phyloP scores from a whole-genome alignment of 2,329 filamentous ascomycete genomes.

The Didymella arachidicola region DNA sequence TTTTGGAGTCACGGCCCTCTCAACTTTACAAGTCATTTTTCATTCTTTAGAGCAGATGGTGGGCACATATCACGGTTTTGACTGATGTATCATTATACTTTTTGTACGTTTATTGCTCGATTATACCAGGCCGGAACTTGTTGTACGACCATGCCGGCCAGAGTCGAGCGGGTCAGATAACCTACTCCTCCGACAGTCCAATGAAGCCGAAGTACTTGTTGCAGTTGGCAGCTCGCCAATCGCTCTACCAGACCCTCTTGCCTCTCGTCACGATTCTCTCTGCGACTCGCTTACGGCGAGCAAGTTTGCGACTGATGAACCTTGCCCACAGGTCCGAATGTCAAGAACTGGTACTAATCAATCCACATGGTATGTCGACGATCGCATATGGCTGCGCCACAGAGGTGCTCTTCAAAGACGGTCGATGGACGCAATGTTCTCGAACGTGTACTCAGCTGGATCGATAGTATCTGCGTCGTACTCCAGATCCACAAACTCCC shows the following conservation, averaged over 20 bases:
- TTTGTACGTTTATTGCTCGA: neutral
- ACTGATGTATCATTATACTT: conserved; percentile 7
- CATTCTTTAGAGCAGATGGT: conserved; percentile 6
- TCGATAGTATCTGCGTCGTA: no score
- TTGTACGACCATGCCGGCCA: neutral
- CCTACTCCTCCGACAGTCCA: neutral
- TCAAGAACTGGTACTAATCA: neutral
- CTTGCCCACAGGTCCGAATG: neutral
- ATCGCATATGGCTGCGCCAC: neutral
- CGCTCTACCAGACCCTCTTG: neutral
- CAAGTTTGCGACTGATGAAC: neutral
- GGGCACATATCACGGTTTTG: neutral
- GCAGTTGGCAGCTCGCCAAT: neutral
- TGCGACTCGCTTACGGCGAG: neutral
- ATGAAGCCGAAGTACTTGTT: neutral
- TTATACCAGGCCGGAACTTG: neutral
- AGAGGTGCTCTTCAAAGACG: neutral
- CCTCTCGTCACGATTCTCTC: neutral
- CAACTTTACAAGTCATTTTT: conserved; percentile 14
- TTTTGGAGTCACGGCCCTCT: conserved; percentile 22
- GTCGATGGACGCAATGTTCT: no score
- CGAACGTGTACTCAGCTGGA: no score
- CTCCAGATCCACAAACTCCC: no score
- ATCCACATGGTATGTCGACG: neutral
- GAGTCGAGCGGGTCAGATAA: neutral